Percentiles rank a stretch among this genome's conserved stretches.
These are phyloP conservation scores for Calonectria hongkongensis DNA, from an alignment of 2,329 filamentous ascomycete species.

Conservation along the genomic window DNA sequence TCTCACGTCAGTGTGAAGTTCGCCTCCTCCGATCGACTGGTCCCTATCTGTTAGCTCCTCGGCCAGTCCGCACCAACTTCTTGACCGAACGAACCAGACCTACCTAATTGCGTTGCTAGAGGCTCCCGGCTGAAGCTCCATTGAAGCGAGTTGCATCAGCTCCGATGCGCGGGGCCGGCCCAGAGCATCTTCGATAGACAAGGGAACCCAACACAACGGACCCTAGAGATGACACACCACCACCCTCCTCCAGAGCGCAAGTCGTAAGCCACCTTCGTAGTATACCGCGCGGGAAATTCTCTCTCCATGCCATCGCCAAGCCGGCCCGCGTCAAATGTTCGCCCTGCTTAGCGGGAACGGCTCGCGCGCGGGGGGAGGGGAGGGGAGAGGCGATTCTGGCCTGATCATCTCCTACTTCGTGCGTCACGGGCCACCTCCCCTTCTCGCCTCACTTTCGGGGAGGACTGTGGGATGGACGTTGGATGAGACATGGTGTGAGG, in stretches of 20 bases:
- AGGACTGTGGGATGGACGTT: neutral
- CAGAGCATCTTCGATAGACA: neutral
- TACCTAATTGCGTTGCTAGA: neutral
- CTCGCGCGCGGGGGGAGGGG: neutral
- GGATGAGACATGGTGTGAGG: conserved; percentile 12
- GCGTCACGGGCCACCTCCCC: conserved; percentile 1
- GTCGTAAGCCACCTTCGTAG: conserved; percentile 10
- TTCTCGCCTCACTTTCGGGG: conserved; percentile 20
- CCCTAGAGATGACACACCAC: neutral
- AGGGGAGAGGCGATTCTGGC: conserved; percentile 16
- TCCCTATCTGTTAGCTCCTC: neutral
- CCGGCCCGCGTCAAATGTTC: conserved; percentile 1
- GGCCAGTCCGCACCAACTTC: conserved; percentile 3
- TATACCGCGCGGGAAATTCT: neutral
- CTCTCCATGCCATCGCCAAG: neutral
- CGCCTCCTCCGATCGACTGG: neutral
- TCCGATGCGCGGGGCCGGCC: neutral
- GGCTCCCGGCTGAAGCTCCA: too few relatives aligned
- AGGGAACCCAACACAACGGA: conserved; percentile 22
- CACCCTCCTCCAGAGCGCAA: neutral
- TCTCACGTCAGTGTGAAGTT: conserved; percentile 28
- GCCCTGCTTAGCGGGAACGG: conserved; percentile 8
- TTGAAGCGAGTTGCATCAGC: neutral
- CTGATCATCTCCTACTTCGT: conserved; percentile 3
- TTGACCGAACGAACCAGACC: neutral